phyloP scores from a whole-genome alignment of 164 flowering plant species.

The Aristolochia contorta region DNA sequence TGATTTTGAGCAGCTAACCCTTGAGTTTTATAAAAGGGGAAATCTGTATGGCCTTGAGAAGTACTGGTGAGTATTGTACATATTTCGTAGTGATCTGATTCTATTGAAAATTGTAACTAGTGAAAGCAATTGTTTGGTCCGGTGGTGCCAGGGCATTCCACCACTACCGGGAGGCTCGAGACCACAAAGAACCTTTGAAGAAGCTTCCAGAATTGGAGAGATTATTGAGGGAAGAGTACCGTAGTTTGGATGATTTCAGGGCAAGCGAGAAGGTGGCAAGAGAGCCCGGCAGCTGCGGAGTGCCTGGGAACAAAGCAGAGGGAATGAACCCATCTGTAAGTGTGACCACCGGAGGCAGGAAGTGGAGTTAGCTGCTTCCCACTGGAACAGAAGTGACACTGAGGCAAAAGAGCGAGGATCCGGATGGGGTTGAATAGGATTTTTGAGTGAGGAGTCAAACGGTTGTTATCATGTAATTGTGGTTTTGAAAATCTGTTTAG shows the following conservation, averaged over 20 bases:
- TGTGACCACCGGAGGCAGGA: constrained; percentile 14
- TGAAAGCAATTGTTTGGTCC: background rate
- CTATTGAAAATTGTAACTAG: background rate
- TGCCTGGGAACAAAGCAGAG: constrained; percentile 4
- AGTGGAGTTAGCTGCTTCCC: constrained; percentile 10
- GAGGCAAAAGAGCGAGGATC: no score
- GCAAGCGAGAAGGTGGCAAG: constrained; percentile 37
- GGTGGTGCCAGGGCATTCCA: constrained; percentile 77
- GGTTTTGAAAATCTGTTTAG: constrained; percentile 9
- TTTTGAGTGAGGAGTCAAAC: constrained; percentile 1
- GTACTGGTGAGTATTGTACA: constrained; percentile 56
- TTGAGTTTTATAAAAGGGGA: constrained; percentile 74
- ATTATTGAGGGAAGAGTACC: constrained; percentile 65
- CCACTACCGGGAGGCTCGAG: constrained; percentile 46
- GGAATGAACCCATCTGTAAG: constrained; percentile 7
- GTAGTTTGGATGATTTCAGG: constrained; percentile 68
- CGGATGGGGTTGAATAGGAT: background rate
- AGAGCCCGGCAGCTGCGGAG: constrained; percentile 17
- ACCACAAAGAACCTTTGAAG: constrained; percentile 34
- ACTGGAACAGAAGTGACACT: background rate
- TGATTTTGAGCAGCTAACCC: constrained; percentile 77
- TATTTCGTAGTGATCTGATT: background rate
- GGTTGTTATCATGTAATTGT: constrained; percentile 1
- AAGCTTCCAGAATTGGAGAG: constrained; percentile 74
- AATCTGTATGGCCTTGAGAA: constrained; percentile 93